These are phyloP conservation scores for Jasminum sambac DNA, from an alignment of 257 asterid species.

Conservation along the genomic window DNA sequence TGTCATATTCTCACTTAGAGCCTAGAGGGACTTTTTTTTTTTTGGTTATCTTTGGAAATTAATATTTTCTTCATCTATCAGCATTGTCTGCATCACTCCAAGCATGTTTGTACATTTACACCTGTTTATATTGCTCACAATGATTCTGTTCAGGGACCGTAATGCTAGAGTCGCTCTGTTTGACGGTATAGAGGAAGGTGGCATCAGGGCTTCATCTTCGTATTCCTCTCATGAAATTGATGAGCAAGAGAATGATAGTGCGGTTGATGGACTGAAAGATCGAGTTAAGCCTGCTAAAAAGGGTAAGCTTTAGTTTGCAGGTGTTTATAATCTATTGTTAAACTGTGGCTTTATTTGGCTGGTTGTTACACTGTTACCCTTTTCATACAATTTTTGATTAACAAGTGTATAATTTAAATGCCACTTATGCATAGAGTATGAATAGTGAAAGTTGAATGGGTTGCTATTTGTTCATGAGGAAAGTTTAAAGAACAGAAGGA, in stretches of 20 bases:
- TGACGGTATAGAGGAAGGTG: slow-evolving; percentile 99
- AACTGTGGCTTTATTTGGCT: not conserved
- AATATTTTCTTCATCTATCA: not conserved
- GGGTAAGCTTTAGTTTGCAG: slow-evolving; percentile 47
- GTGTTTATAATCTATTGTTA: slow-evolving; percentile 1
- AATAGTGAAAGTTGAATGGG: not conserved
- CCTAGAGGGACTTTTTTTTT: slow-evolving; percentile 2
- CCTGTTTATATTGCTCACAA: not conserved
- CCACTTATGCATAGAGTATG: not conserved
- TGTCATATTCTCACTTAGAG: not conserved
- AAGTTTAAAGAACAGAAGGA: not conserved
- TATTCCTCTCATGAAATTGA: slow-evolving; percentile 85
- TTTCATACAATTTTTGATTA: not conserved
- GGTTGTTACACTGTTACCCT: not conserved
- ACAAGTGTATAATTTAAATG: not conserved
- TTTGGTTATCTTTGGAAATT: not conserved
- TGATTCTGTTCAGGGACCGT: slow-evolving; percentile 59
- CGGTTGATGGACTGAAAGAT: slow-evolving; percentile 79
- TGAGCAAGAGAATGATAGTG: slow-evolving; percentile 87
- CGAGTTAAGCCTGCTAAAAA: slow-evolving; percentile 79
- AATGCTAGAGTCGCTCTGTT: slow-evolving; percentile 76
- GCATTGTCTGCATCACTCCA: not conserved
- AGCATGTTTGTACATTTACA: not conserved
- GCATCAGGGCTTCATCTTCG: slow-evolving; percentile 77
- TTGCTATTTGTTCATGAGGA: not conserved